Conservation (phyloP, 768 basidiomycete species). For the Nidularia sp. region DNA sequence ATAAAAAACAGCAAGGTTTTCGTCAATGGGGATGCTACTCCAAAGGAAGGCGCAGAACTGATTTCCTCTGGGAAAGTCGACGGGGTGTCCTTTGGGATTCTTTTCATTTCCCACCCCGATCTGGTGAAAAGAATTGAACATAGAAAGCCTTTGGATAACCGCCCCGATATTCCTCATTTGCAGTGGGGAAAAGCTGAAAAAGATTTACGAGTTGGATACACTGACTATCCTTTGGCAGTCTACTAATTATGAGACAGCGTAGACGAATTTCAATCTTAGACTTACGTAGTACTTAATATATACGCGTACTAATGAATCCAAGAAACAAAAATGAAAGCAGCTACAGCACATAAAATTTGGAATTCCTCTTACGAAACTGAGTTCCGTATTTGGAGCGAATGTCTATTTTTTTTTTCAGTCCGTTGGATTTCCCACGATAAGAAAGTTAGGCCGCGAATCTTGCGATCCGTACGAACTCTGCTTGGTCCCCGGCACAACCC, state of each 20-base stretch:
- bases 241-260: not conserved
- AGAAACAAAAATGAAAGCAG: too few relatives aligned
- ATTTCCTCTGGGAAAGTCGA: constrained; percentile 28
- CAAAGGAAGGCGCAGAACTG: constrained; percentile 32
- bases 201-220: constrained; percentile 12
- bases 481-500: too few relatives aligned
- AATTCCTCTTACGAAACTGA: too few relatives aligned
- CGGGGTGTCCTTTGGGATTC: constrained; percentile 30
- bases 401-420: too few relatives aligned
- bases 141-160: constrained; percentile 13
- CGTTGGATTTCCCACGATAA: too few relatives aligned
- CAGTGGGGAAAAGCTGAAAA: constrained; percentile 7
- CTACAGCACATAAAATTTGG: too few relatives aligned
- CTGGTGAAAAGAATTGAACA: constrained; percentile 13
- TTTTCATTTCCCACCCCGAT: constrained; percentile 37
- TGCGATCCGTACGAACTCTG: too few relatives aligned
- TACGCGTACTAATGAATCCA: too few relatives aligned
- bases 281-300: too few relatives aligned
- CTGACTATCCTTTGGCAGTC: constrained; percentile 10
- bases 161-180: constrained; percentile 7
- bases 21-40: constrained; percentile 30
- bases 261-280: too few relatives aligned
- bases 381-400: too few relatives aligned
- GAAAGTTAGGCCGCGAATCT: too few relatives aligned
- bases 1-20: constrained; percentile 32